Evolutionary conservation across 2,329 filamentous ascomycete species (phyloP).

Genomic region (Xylariaceae sp.): DNA sequence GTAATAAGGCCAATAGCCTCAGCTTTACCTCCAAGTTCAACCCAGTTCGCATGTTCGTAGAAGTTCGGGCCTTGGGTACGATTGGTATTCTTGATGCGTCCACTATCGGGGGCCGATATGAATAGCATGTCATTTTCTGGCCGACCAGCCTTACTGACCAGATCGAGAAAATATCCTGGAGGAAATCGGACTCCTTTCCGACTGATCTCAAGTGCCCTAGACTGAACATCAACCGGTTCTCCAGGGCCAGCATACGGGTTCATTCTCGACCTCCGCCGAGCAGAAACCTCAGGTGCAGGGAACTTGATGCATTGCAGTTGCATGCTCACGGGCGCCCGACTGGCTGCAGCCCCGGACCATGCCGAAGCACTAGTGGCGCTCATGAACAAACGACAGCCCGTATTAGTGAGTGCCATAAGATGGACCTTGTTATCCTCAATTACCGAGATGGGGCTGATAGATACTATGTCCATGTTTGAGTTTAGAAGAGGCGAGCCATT

Average conservation of each 20-base stretch:
- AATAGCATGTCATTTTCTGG: constrained; percentile 68
- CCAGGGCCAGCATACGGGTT: constrained; percentile 25
- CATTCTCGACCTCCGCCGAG: too few species aligned
- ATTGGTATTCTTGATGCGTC: constrained; percentile 65
- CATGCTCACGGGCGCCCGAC: constrained; percentile 81
- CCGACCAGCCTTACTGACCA: constrained; percentile 60
- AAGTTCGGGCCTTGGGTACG: constrained; percentile 54
- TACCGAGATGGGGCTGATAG: constrained; percentile 78
- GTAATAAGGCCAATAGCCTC: constrained; percentile 78
- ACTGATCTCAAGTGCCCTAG: constrained; percentile 44
- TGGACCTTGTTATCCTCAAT: constrained; percentile 79
- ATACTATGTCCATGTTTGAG: constrained; percentile 68
- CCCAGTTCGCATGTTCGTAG: constrained; percentile 75
- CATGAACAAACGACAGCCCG: constrained; percentile 86
- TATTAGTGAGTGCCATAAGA: constrained; percentile 84
- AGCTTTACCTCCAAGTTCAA: constrained; percentile 67
- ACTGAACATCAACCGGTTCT: constrained; percentile 44
- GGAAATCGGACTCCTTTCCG: constrained; percentile 61
- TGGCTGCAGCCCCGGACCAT: constrained; percentile 58
- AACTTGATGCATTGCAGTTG: constrained; percentile 97
- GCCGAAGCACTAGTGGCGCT: constrained; percentile 79
- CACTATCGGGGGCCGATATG: constrained; percentile 81
- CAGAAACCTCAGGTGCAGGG: constrained; percentile 55
- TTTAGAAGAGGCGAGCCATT: constrained; percentile 67
- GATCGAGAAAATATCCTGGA: constrained; percentile 88